Base-by-base conservation (phyloP, 176 grass and related monocot species). In the Triticum dicoccoides region DNA sequence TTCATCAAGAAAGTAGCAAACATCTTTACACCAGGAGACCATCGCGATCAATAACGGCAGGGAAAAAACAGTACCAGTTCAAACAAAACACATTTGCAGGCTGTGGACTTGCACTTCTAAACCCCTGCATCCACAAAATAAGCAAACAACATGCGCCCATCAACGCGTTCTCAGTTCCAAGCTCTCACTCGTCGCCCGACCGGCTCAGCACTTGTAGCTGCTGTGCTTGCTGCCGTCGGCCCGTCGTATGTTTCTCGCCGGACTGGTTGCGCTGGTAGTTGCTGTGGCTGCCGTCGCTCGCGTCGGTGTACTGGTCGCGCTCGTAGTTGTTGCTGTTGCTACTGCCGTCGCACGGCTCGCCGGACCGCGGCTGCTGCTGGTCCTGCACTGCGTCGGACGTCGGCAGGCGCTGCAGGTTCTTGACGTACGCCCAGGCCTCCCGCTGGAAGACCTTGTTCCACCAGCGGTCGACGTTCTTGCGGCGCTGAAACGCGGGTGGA, bases 381-480 rank as follows among this genome's bases (percentile, higher is more conserved):
- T 25, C 52, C 27, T 41, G 76, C 65, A 3, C 18, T 62, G 69
- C 54, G 32, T 20, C 17, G 56, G 74, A 33, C 23, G 82, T 38
- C 32, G 86, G 91, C 6, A 86, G 89, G 83, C 85, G 84, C 80
- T 93, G 87, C 80, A 95, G 93, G 84, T 45, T 87, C 80, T 89
- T 91, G 52, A 95, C 95, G 80, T 89, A 91, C 63, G 81, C 42
- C 95, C 95, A 98, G 18, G 95, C 69, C 0, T 87, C 20, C 30
- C 91, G 91, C 5, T 2, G 58, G 65, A 93, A 98, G 52, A 98
- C 86, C 32, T 62, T 54, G 2, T 77, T 10, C 95, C 93, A 95
- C 95, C 95, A 98, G 67, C 88, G 65, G 83, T 42, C 85, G 39
- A 95, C 93, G 27, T 89, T 93, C 83, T 56, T 80, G 77, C 95